These are phyloP conservation scores for Adansonia digitata DNA, from an alignment of 345 rosid species.

Conservation along the genomic window DNA sequence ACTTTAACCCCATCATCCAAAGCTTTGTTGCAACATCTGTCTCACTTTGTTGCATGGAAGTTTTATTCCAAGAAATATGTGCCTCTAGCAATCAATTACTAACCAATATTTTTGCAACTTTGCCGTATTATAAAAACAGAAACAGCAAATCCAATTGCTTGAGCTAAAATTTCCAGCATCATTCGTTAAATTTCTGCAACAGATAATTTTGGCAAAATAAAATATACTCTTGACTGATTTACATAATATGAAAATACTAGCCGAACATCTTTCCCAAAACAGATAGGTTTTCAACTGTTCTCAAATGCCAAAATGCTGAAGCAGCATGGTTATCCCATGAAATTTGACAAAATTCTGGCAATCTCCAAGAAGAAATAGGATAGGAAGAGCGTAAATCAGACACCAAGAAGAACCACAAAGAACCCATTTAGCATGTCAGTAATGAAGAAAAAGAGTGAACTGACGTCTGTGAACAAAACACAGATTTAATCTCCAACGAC, in stretches of 20 bases:
- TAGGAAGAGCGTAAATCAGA: neutral
- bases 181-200: neutral
- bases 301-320: neutral
- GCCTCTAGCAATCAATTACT: neutral
- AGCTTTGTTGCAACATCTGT: neutral
- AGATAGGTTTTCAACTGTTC: neutral
- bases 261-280: neutral
- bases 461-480: neutral
- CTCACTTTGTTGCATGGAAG: neutral
- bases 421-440: neutral
- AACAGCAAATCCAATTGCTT: neutral
- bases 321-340: neutral
- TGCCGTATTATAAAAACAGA: neutral
- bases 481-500: neutral
- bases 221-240: neutral
- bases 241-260: neutral
- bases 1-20: neutral
- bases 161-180: constrained; percentile 3
- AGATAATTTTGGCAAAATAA: neutral
- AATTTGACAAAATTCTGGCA: neutral
- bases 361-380: neutral
- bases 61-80: neutral
- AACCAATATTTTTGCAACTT: neutral
- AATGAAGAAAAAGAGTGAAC: neutral
- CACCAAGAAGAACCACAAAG: neutral